Evolutionary conservation across 2,329 filamentous ascomycete species (phyloP).

Genomic region (Biscogniauxia sp.): DNA sequence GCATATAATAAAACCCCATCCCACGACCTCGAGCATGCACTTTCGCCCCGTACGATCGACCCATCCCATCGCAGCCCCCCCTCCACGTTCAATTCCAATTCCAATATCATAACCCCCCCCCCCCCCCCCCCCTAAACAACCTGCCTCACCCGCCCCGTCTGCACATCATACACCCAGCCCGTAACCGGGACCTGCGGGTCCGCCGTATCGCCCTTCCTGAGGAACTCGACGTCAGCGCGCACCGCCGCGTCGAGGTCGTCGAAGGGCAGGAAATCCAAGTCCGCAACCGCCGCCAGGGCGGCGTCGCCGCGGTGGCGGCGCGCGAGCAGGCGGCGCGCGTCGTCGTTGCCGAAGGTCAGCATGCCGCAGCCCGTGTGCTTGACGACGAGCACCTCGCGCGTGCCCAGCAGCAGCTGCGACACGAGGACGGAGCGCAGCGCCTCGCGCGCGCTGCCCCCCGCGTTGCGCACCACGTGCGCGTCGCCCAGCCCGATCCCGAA

Average conservation of each 20-base stretch:
- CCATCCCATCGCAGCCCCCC: too few relatives aligned
- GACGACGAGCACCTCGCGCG: slow-evolving; percentile 69
- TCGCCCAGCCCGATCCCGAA: slow-evolving; percentile 72
- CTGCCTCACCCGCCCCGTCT: slow-evolving; percentile 61
- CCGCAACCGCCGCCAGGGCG: slow-evolving; percentile 43
- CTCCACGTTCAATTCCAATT: too few relatives aligned
- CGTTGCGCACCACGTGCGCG: slow-evolving; percentile 76
- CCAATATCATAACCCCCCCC: too few relatives aligned
- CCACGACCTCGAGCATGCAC: too few relatives aligned
- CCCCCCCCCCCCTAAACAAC: slow-evolving; percentile 36
- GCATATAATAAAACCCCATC: too few relatives aligned
- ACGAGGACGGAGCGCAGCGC: slow-evolving; percentile 74
- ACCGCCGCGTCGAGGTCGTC: slow-evolving; percentile 62
- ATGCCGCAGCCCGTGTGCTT: slow-evolving; percentile 76
- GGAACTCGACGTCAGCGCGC: slow-evolving; percentile 60
- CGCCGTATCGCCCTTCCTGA: slow-evolving; percentile 60
- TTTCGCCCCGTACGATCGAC: too few relatives aligned
- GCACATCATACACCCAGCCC: slow-evolving; percentile 77
- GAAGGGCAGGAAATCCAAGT: slow-evolving; percentile 65
- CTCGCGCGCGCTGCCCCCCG: slow-evolving; percentile 64
- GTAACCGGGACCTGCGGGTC: slow-evolving; percentile 59
- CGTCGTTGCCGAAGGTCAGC: slow-evolving; percentile 63
- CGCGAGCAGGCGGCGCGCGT: slow-evolving; percentile 38
- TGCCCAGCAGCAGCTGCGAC: slow-evolving; percentile 75
- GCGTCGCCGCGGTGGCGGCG: slow-evolving; percentile 48